Conservation (phyloP, 768 basidiomycete species). For the Holtermanniella nyarrowii region DNA sequence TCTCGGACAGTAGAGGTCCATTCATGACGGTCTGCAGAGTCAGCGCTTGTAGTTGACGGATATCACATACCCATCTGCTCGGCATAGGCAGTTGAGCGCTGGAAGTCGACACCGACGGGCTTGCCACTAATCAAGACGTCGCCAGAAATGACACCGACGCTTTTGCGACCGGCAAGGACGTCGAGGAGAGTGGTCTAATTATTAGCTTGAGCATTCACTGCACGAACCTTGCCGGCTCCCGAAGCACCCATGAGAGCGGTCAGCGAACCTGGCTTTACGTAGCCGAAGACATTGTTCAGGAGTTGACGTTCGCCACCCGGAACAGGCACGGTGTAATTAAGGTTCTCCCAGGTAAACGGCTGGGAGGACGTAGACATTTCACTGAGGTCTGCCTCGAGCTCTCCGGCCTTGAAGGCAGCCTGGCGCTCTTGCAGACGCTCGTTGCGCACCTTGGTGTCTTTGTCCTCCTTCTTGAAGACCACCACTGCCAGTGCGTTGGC, state of each 20-base stretch:
- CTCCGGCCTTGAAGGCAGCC: slow-evolving; percentile 41
- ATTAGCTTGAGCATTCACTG: neutral
- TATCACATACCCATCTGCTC: slow-evolving; percentile 61
- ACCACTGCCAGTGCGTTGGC: slow-evolving; percentile 41
- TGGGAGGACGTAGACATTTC: slow-evolving; percentile 40
- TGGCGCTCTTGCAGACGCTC: slow-evolving; percentile 46
- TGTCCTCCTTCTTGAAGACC: slow-evolving; percentile 54
- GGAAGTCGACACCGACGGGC: slow-evolving; percentile 49
- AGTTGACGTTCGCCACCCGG: slow-evolving; percentile 39
- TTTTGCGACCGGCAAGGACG: slow-evolving; percentile 55
- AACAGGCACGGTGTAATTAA: slow-evolving; percentile 51
- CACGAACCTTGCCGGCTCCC: slow-evolving; percentile 44
- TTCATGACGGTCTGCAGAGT: slow-evolving; percentile 48
- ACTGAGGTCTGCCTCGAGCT: slow-evolving; percentile 44
- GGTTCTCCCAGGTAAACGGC: slow-evolving; percentile 69
- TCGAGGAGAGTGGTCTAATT: slow-evolving; percentile 44
- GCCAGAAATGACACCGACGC: slow-evolving; percentile 65
- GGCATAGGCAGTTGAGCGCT: slow-evolving; percentile 63
- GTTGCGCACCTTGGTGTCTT: slow-evolving; percentile 45
- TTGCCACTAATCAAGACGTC: slow-evolving; percentile 57
- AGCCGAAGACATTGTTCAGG: slow-evolving; percentile 42
- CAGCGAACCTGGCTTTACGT: slow-evolving; percentile 42
- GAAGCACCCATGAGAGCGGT: slow-evolving; percentile 46
- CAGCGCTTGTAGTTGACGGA: neutral
- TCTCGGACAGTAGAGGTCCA: slow-evolving; percentile 67